phyloP scores from a whole-genome alignment of 148 eudicot species.

The Camellia granthamiana region DNA sequence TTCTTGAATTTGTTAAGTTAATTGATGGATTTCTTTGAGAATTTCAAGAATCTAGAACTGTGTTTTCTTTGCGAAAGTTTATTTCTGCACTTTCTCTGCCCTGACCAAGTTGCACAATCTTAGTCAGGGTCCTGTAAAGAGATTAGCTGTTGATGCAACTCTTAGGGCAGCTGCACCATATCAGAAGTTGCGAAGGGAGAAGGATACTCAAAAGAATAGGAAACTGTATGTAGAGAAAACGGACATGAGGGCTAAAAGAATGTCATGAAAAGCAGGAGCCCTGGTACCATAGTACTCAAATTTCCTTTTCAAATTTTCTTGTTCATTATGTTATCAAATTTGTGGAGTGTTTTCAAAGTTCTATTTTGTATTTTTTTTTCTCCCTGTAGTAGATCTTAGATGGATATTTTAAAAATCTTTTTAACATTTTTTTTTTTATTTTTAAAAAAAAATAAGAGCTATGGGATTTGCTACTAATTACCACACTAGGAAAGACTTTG shows the following conservation, averaged over 20 bases:
- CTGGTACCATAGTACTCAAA: conserved; percentile 46
- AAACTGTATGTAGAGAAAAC: conserved; percentile 92
- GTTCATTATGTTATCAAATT: not conserved
- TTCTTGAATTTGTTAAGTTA: not conserved
- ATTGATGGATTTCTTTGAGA: not conserved
- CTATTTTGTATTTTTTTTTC: not conserved
- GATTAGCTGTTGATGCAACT: conserved; percentile 99
- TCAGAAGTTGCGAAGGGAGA: conserved; percentile 86
- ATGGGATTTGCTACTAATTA: not conserved
- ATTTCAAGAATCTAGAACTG: not conserved
- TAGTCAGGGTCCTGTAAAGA: conserved; percentile 86
- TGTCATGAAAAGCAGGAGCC: conserved; percentile 99
- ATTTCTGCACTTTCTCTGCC: not conserved
- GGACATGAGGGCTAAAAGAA: conserved; percentile 97
- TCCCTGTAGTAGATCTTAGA: conserved; percentile 2
- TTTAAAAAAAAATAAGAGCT: not conserved
- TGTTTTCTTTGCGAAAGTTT: conserved; percentile 6
- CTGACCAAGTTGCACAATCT: conserved; percentile 10
- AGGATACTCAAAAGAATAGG: conserved; percentile 55
- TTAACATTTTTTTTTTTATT: not conserved
- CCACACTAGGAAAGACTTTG: not conserved
- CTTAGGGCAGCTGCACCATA: conserved; percentile 99
- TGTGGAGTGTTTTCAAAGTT: not conserved
- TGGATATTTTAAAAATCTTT: not conserved
- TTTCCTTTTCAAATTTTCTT: not conserved